Conservation (phyloP, 2,329 filamentous ascomycete species). For the Xenoacremonium recifei region DNA sequence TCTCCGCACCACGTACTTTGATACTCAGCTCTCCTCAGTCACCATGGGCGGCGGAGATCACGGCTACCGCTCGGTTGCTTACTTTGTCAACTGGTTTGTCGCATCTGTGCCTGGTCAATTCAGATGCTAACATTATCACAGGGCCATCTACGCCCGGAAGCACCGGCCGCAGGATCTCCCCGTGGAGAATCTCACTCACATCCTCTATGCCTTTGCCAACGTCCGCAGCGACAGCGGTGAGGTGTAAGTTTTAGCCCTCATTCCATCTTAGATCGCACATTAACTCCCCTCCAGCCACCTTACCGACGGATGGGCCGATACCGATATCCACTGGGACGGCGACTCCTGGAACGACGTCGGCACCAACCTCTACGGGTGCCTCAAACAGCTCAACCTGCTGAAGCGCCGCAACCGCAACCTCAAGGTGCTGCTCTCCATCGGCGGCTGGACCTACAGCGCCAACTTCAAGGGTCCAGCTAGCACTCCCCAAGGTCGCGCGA, state of each 20-base stretch:
- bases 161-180: constrained; percentile 84
- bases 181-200: constrained; percentile 77
- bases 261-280: not conserved
- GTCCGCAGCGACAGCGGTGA: constrained; percentile 76
- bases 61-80: constrained; percentile 66
- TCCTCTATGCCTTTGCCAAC: constrained; percentile 91
- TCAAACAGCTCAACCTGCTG: constrained; percentile 84
- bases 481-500: constrained; percentile 64
- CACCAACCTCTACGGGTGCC: constrained; percentile 81
- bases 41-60: constrained; percentile 44
- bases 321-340: constrained; percentile 71
- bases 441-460: constrained; percentile 87
- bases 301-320: constrained; percentile 64
- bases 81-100: constrained; percentile 67
- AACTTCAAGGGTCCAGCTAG: constrained; percentile 79
- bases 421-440: constrained; percentile 82
- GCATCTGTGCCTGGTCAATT: constrained; percentile 2
- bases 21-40: constrained; percentile 5
- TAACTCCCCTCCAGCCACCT: constrained; percentile 39
- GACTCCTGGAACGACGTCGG: constrained; percentile 70
- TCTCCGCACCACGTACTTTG: constrained; percentile 6
- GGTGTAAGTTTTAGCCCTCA: constrained; percentile 55
- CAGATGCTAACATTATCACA: constrained; percentile 24
- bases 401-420: constrained; percentile 80
- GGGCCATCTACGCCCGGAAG: constrained; percentile 84